Evolutionary conservation across 2,329 filamentous ascomycete species (phyloP).

Genomic region (Metarhizium rileyi): DNA sequence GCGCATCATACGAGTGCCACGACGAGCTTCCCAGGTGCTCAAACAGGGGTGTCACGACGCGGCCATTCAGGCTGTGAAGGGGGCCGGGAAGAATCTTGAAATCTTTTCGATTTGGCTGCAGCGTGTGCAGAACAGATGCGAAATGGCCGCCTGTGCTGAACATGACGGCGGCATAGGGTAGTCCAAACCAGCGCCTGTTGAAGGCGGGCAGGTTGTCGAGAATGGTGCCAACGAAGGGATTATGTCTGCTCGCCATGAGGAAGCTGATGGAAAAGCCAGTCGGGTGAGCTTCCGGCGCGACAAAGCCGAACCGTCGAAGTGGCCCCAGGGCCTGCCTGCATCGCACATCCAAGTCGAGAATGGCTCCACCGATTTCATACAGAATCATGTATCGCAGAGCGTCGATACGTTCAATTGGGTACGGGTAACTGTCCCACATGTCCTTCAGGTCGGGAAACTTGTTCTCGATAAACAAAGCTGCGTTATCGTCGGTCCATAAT

Average conservation of each 20-base stretch:
- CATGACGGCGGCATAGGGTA: neutral
- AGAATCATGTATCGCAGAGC: neutral
- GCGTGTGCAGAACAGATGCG: neutral
- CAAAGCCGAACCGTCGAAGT: neutral
- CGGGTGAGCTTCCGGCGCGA: neutral
- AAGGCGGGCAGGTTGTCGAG: neutral
- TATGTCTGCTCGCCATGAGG: neutral
- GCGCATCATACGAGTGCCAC: neutral
- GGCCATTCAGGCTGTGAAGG: neutral
- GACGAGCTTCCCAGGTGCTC: neutral
- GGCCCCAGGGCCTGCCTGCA: neutral
- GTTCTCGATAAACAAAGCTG: neutral
- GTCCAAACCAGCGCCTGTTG: neutral
- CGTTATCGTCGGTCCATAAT: neutral
- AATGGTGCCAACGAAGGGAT: neutral
- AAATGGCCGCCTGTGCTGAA: neutral
- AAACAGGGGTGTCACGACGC: neutral
- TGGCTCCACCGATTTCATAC: neutral
- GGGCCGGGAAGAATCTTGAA: neutral
- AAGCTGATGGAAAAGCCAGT: neutral
- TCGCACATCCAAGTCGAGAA: neutral
- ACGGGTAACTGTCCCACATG: neutral
- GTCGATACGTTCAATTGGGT: neutral
- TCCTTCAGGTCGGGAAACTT: neutral
- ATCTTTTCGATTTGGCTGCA: neutral